Base-by-base conservation (phyloP, 129 eudicot genomes). In the Pulicaria dysenterica region DNA sequence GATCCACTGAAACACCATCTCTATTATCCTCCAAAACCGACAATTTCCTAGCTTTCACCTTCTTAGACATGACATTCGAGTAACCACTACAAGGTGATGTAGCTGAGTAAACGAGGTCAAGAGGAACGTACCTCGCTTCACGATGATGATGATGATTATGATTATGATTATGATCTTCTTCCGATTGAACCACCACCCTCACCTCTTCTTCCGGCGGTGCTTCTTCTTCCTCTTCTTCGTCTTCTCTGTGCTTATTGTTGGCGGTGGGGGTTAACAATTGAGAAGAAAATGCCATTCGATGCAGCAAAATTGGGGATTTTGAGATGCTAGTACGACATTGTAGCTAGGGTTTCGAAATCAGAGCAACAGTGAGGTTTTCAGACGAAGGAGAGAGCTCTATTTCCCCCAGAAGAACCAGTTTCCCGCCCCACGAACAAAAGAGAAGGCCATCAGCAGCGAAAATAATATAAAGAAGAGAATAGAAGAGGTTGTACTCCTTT, bases 31-130 rank as follows among this genome's bases (percentile, higher is more conserved):
- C 59, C 43, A 36, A 17, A 2, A 58, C 49, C 69, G 58, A 41
- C n/a, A 73, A 80, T 60, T 85, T 83, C 9, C 85, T 83, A 19
- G 91, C 92, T 57, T 85, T 85, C 24, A 89, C 88, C 82, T 87
- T 92, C 67, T 85, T 89, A 15, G 89, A 83, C 71, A 79, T 75
- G 67, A 80, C 83, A 69, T 80, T 76, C 56, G 87, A 77, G 61
- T 85, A 79, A 15, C 93, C 96, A 53, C 59, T 61, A 66, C 91
- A 82, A 3, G 96, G 91, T 0, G 90, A 80, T 1, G 98, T 83
- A 7, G 90, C 88, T 60, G 96, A 89, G 89, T 92, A 92, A 5
- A 92, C 89, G 17, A 85, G 84, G 72, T 80, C 81, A 5, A 92
- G 85, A 5, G 96, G 86, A 3, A 89, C 74, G 81, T 83, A 87